Percentiles rank a stretch among this genome's conserved stretches.
These are phyloP conservation scores for Annona cherimola DNA, from an alignment of 164 flowering plant species.

Conservation along the genomic window DNA sequence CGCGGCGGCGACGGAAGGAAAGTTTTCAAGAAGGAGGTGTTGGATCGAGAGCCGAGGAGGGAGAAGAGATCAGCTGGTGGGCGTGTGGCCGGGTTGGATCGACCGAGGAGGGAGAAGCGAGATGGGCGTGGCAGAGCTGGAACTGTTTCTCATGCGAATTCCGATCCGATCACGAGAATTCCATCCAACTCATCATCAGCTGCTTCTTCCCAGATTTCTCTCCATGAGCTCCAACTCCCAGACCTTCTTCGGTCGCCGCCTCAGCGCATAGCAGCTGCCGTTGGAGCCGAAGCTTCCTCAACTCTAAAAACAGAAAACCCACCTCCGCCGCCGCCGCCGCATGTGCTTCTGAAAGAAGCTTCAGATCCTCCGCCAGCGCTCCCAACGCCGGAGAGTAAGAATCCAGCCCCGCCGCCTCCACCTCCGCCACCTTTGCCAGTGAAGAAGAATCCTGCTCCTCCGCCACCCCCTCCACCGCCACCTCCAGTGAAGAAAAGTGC, in stretches of 20 bases:
- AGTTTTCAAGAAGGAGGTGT: slow-evolving; percentile 27
- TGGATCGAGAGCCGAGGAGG: neutral
- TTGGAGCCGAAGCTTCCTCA: neutral
- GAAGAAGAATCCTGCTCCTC: slow-evolving; percentile 1
- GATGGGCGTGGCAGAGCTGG: neutral
- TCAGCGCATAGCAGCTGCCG: neutral
- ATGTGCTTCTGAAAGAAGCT: neutral
- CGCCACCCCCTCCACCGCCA: slow-evolving; percentile 25
- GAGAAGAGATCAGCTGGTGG: neutral
- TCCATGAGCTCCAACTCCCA: neutral
- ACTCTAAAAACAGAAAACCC: slow-evolving; percentile 1
- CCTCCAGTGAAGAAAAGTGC: slow-evolving; percentile 21
- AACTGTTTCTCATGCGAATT: slow-evolving; percentile 5
- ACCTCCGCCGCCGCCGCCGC: slow-evolving; percentile 16
- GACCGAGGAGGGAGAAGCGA: neutral
- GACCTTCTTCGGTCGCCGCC: neutral
- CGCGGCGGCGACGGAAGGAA: slow-evolving; percentile 11
- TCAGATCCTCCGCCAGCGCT: slow-evolving; percentile 11
- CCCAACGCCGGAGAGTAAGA: neutral
- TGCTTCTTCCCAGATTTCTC: neutral
- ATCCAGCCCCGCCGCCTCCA: slow-evolving; percentile 10
- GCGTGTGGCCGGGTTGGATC: slow-evolving; percentile 17
- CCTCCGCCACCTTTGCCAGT: slow-evolving; percentile 20
- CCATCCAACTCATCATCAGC: neutral
- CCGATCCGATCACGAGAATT: neutral